Evolutionary conservation across 441 rosid species (phyloP), one percentile per base, ranked within the genome.

Genomic region (Croton setiger): DNA sequence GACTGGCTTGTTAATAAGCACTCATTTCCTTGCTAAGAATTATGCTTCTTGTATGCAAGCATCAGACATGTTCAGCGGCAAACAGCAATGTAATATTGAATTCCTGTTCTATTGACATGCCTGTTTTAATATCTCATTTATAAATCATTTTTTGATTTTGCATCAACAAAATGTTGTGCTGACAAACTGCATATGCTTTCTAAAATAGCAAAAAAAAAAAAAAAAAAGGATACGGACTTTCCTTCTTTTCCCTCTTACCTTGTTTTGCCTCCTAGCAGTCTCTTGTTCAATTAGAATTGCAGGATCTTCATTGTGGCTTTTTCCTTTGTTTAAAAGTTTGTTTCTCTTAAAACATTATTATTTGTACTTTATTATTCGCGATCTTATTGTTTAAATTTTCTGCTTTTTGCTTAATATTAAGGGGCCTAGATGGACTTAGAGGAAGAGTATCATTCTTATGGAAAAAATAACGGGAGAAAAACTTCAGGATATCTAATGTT

Each of bases 1-100:
- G 23, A 43, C 4, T 55, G 43, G 43, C 43, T 23, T 10, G 27
- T 5, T 23, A 56, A 31, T 12, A 1, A 31, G 35, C 58, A 21
- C 44, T 48, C 20, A 45, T 57, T 44, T 57, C 35, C 64, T 20
- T 18, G 58, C 35, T 59, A 48, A 48, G 15, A 3, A 53, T 2
- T 13, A 35, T 13, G 44, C 48, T 7, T 18, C 18, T n/a, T 37
- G 31, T 68, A 1, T 33, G 18, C 48, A 13, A 44, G 0, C 27
- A 23, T 33, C 52, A 17, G 31, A 27, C n/a, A 43, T 44, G 56
- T 36, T 68, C 65, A 57, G 59, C 48, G 6, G 64, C 64, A 47
- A n/a, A 23, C 27, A 48, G 15, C 57, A 64, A n/a, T 60, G 37
- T 7, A 51, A 35, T 35, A 9, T 51, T 36, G n/a, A 11, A 51